These are phyloP conservation scores for Talaromyces sp. DNA, from an alignment of 2,329 filamentous ascomycete species.

Conservation along the genomic window DNA sequence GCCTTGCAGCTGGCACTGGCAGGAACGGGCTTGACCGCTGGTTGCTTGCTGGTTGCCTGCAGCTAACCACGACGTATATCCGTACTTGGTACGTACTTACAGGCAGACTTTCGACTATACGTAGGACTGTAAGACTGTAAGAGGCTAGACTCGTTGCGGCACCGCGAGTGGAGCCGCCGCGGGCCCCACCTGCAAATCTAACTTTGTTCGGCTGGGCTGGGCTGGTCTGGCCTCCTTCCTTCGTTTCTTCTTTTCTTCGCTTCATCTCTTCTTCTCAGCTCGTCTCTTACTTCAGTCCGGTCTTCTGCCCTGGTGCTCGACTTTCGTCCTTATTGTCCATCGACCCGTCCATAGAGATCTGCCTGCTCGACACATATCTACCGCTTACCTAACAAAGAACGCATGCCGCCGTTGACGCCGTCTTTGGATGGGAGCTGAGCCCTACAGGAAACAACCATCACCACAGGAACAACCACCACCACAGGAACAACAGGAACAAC, in stretches of 20 bases:
- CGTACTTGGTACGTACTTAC: too few relatives aligned
- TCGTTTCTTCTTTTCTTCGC: background rate
- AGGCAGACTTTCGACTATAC: too few relatives aligned
- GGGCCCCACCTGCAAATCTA: background rate
- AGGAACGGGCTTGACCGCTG: too few relatives aligned
- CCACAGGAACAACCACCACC: background rate
- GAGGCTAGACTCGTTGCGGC: background rate
- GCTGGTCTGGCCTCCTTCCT: background rate
- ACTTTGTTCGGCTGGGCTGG: background rate
- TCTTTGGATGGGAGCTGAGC: background rate
- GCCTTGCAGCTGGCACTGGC: too few relatives aligned
- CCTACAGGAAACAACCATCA: background rate
- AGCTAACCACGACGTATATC: too few relatives aligned
- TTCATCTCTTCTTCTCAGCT: background rate
- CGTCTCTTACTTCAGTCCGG: too few relatives aligned
- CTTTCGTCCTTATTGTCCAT: too few relatives aligned
- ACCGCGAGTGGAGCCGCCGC: background rate
- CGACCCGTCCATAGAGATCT: background rate
- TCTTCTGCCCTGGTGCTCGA: background rate
- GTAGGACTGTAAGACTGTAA: background rate
- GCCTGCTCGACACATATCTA: too few relatives aligned
- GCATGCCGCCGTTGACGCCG: background rate
- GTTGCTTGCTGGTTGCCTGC: too few relatives aligned
- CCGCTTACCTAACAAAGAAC: background rate
- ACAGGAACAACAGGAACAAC: background rate